Evolutionary conservation across 768 basidiomycete genomes (phyloP), one percentile per base, ranked within the genome.

Genomic region (Lyophyllum atratum): DNA sequence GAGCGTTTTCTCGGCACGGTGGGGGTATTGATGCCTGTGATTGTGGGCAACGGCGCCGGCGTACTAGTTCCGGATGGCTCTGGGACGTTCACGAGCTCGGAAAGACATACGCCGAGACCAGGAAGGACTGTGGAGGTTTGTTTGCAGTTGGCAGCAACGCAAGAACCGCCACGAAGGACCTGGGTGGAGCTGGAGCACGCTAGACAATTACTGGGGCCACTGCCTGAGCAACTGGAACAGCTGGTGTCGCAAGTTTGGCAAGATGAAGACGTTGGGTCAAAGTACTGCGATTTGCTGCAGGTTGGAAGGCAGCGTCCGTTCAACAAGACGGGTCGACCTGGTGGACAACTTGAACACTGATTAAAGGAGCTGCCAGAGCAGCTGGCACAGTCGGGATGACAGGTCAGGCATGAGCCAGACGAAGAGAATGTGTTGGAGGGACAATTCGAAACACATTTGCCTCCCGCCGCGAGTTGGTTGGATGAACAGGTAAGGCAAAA

Each of bases 381-480:
- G 11, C 86, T 84, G 12, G 82, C 79, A 62, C 93, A 95, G 69
- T 94, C 92, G 0, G 90, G 84, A 62, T 94, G 90, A 71, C 93
- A 95, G 8, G 83, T 60, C 48, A 85, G 68, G 71, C 93, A 95
- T 15, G 83, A 72, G 8, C 84, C 80, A 9, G 83, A 78, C 7
- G 89, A 81, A 49, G 82, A 72, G 75, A 92, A 89, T 1, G 86
- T 84, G 57, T 80, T 81, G 11, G 83, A 76, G 0, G 92, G 90
- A 66, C 92, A 94, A 17, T 82, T 78, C 2, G 83, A 70, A 33
- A 89, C 81, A 66, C 93, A 95, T 70, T 81, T 81, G 12, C 93
- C 93, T 40, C 73, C 69, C 3, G 85, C 83, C 12, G 90, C 90
- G 21, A 92, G 79, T 62, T 84, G 80, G 52, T 81, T 83, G 60